These are phyloP conservation scores for Pseudevernia furfuracea DNA, from an alignment of 495 filamentous ascomycete species.

Conservation along the genomic window DNA sequence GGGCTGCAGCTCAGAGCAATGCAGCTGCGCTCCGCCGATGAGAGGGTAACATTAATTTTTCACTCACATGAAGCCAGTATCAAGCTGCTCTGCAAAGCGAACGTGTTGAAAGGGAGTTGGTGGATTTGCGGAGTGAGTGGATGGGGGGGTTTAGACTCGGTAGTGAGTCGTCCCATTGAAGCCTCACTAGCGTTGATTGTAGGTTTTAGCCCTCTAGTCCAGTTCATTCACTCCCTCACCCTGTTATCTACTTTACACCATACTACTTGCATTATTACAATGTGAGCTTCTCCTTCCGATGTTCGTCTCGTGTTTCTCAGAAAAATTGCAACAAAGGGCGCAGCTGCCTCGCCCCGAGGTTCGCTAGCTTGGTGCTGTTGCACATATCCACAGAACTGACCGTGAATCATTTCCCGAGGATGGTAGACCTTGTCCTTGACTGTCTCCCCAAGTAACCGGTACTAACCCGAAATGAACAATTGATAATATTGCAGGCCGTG, in stretches of 20 bases:
- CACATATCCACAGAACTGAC: too few species aligned
- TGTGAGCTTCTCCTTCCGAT: too few species aligned
- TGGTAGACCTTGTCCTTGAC: too few species aligned
- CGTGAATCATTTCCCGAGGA: too few species aligned
- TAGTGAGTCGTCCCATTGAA: conserved; percentile 4
- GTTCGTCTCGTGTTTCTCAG: neutral
- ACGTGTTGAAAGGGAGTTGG: conserved; percentile 2
- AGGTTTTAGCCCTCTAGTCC: conserved; percentile 1
- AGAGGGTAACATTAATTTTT: conserved; percentile 10
- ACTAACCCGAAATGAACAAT: neutral
- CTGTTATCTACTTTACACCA: neutral
- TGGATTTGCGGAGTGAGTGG: neutral
- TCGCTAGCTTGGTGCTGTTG: neutral
- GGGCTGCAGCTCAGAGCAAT: conserved; percentile 12
- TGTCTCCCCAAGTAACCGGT: too few species aligned
- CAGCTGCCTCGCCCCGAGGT: neutral
- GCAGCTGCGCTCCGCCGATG: conserved; percentile 13
- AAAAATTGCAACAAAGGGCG: neutral
- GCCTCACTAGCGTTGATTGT: neutral
- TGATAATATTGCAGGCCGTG: neutral
- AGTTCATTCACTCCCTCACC: neutral
- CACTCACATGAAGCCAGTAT: neutral
- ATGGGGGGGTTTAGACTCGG: conserved; percentile 3
- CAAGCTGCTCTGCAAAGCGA: conserved; percentile 2
- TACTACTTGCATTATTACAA: neutral